phyloP scores from a whole-genome alignment of 225 moss, liverwort and hornwort genomes.

The Asterella californica region DNA sequence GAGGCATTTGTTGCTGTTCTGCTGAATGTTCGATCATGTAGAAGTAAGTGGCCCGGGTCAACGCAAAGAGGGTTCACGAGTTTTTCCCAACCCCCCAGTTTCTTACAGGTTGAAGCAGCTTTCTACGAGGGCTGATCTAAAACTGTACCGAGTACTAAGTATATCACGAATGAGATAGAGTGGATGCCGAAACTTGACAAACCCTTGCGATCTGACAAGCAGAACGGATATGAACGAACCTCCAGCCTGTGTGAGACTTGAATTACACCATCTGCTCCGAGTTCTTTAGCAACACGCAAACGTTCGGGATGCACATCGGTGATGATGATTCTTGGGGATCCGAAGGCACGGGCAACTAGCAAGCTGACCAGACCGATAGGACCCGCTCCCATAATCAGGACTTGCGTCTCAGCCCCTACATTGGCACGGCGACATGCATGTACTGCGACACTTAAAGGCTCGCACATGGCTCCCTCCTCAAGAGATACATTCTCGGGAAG shows the following conservation, averaged over 20 bases:
- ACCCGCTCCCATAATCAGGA: constrained; percentile 71
- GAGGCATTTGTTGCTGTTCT: too few relatives aligned
- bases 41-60: too few relatives aligned
- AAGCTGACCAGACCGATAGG: constrained; percentile 79
- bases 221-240: constrained; percentile 23
- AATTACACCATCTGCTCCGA: constrained; percentile 60
- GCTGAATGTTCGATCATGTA: too few relatives aligned
- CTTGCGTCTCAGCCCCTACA: constrained; percentile 53
- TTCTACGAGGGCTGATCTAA: too few relatives aligned
- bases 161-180: too few relatives aligned
- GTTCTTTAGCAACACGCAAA: constrained; percentile 45
- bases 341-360: constrained; percentile 68
- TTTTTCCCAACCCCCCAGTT: too few relatives aligned
- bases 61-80: too few relatives aligned
- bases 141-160: too few relatives aligned
- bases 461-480: constrained; percentile 93
- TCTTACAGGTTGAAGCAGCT: too few relatives aligned
- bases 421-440: constrained; percentile 75
- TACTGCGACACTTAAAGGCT: constrained; percentile 77
- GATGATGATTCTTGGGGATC: constrained; percentile 54
- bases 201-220: background rate
- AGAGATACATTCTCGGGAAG: constrained; percentile 64
- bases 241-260: constrained; percentile 40
- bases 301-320: constrained; percentile 59
- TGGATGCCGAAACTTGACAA: background rate